A percentile compares a stretch with the other conserved stretches of the same genome.
Conservation (phyloP, 2,329 filamentous ascomycete genomes). For the Xylaria hypoxylon region DNA sequence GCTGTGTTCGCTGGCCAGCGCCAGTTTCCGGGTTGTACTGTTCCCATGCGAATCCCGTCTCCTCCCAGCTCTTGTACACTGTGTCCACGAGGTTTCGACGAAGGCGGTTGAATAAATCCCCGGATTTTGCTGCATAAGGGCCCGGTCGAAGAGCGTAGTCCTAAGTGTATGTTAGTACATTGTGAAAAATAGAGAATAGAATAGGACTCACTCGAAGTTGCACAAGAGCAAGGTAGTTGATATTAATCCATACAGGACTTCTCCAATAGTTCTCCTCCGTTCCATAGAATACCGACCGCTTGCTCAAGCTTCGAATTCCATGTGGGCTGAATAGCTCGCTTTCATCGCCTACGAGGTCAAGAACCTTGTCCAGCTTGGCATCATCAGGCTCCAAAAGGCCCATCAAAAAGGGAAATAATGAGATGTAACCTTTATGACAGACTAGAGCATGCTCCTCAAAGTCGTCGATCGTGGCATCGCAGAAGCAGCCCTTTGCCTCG, state of each 20-base stretch:
- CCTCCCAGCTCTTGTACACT: slow-evolving; percentile 86
- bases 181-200: neutral
- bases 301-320: slow-evolving; percentile 91
- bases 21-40: slow-evolving; percentile 97
- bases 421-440: slow-evolving; percentile 97
- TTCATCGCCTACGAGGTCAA: slow-evolving; percentile 83
- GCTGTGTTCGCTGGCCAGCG: slow-evolving; percentile 92
- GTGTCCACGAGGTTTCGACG: slow-evolving; percentile 89
- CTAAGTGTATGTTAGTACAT: slow-evolving; percentile 53
- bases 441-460: slow-evolving; percentile 91
- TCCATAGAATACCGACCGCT: slow-evolving; percentile 83
- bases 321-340: slow-evolving; percentile 90
- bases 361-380: slow-evolving; percentile 76
- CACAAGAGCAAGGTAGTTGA: slow-evolving; percentile 89
- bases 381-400: slow-evolving; percentile 81
- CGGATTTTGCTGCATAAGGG: slow-evolving; percentile 75
- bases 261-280: slow-evolving; percentile 98
- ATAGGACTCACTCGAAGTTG: slow-evolving; percentile 76
- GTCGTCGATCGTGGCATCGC: slow-evolving; percentile 93
- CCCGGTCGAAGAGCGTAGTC: slow-evolving; percentile 73
- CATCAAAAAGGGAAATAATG: slow-evolving; percentile 89
- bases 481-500: slow-evolving; percentile 82
- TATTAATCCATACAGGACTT: slow-evolving; percentile 93
- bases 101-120: slow-evolving; percentile 79
- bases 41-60: slow-evolving; percentile 98